These are phyloP conservation scores for Aulographum hederae DNA, from an alignment of 2,329 filamentous ascomycete species.

Conservation along the genomic window DNA sequence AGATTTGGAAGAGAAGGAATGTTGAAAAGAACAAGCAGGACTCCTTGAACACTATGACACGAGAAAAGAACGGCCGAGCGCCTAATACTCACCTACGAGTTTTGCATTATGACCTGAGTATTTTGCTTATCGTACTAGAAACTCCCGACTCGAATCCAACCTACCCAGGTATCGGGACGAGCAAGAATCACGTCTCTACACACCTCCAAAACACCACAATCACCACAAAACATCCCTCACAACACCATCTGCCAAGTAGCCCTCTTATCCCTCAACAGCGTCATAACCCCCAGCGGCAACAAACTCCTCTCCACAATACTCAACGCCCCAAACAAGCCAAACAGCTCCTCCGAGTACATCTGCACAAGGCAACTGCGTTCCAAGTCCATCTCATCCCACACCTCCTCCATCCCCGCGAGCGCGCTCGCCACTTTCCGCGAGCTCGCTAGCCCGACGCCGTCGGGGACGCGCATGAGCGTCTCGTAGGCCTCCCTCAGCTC, in stretches of 20 bases:
- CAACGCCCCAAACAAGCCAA: neutral
- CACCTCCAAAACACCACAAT: no score
- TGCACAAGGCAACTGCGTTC: neutral
- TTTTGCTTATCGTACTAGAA: no score
- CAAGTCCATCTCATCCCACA: neutral
- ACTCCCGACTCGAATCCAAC: no score
- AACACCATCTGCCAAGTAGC: constrained; percentile 1
- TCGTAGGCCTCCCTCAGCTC: neutral
- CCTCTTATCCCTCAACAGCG: neutral
- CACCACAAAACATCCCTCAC: no score
- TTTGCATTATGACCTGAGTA: no score
- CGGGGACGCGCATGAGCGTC: neutral
- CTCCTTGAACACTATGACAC: no score
- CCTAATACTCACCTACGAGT: no score
- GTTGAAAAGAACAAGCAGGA: no score
- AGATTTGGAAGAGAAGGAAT: no score
- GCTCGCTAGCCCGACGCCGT: neutral
- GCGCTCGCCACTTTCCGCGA: neutral
- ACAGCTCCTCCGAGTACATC: neutral
- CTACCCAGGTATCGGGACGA: no score
- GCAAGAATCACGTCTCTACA: no score
- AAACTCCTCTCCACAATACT: neutral
- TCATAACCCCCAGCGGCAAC: neutral
- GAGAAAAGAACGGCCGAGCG: no score
- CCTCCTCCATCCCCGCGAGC: neutral